phyloP scores from a whole-genome alignment of 2,329 filamentous ascomycete species.

The Botrytis aclada region DNA sequence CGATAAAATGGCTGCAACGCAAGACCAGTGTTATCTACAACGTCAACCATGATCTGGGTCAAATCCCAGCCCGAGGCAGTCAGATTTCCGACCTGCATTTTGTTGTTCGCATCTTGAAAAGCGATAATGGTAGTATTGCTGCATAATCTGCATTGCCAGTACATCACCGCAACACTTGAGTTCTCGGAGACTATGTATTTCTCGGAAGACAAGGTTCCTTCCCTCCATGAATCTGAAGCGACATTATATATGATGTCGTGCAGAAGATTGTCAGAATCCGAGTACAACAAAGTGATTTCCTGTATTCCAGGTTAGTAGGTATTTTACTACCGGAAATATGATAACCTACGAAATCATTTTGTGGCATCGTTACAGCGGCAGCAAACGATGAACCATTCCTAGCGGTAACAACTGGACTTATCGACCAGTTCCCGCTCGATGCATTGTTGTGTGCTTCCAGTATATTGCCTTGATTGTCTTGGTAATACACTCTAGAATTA shows the following conservation, averaged over 20 bases:
- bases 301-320: conserved; percentile 4
- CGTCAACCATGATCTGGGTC: conserved; percentile 21
- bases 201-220: conserved; percentile 20
- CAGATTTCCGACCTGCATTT: conserved; percentile 22
- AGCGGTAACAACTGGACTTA: conserved; percentile 17
- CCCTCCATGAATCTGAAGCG: conserved; percentile 16
- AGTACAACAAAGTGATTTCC: conserved; percentile 26
- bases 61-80: conserved; percentile 22
- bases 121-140: conserved; percentile 21
- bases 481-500: conserved; percentile 24
- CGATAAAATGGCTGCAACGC: conserved; percentile 23
- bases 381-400: conserved; percentile 22
- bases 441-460: conserved; percentile 21
- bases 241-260: conserved; percentile 24
- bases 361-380: conserved; percentile 21
- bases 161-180: conserved; percentile 22
- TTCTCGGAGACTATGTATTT: conserved; percentile 16
- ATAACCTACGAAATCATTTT: conserved; percentile 12
- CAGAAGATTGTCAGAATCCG: conserved; percentile 20
- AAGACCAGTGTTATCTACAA: conserved; percentile 20
- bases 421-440: conserved; percentile 17
- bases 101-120: conserved; percentile 23
- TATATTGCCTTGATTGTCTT: conserved; percentile 20
- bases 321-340: background rate
- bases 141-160: conserved; percentile 23